Conservation (phyloP, 148 eudicot species). For the Diospyros kaki region DNA sequence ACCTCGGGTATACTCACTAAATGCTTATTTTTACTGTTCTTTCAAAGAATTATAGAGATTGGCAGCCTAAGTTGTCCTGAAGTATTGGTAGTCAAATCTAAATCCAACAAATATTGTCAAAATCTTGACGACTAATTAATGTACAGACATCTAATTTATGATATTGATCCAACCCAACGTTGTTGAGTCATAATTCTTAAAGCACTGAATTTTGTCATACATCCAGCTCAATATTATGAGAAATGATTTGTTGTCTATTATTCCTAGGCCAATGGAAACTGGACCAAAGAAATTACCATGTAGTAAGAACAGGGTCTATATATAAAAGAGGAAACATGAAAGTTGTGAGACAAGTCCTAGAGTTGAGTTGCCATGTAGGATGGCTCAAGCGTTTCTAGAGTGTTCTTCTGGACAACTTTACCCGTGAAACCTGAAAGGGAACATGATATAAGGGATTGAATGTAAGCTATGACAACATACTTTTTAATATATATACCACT, state of each 20-base stretch:
- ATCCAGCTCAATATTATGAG: no score
- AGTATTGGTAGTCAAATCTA: neutral
- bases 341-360: no score
- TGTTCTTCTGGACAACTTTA: neutral
- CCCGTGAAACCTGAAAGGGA: neutral
- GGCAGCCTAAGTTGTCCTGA: neutral
- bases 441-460: neutral
- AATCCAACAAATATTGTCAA: neutral
- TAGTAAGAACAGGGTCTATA: neutral
- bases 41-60: neutral
- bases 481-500: neutral
- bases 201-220: no score
- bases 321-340: no score
- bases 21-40: neutral
- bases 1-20: conserved; percentile 56
- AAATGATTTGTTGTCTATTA: neutral
- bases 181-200: neutral
- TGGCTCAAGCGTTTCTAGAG: neutral
- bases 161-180: neutral
- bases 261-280: neutral
- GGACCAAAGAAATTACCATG: neutral
- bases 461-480: neutral
- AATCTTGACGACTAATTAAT: neutral
- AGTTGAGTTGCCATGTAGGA: neutral
- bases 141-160: neutral